These are phyloP conservation scores for Chytriomyces hyalinus DNA, from an alignment of 192 early-diverging fungal genomes.

Conservation along the genomic window DNA sequence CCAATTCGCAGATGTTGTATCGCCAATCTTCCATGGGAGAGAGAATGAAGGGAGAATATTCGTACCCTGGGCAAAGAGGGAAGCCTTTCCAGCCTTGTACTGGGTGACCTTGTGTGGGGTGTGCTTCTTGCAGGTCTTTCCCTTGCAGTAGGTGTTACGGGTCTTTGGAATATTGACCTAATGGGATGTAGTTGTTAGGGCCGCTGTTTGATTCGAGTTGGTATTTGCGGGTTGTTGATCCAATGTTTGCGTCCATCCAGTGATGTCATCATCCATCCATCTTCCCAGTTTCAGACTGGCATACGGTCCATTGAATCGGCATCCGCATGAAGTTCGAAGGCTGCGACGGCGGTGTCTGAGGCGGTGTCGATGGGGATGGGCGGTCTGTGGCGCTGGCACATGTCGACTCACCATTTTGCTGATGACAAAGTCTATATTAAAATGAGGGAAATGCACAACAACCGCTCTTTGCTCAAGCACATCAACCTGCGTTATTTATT, in stretches of 20 bases:
- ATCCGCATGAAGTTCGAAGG: neutral
- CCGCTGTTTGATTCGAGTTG: neutral
- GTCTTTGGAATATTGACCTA: conserved; percentile 99
- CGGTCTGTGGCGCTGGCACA: too few relatives aligned
- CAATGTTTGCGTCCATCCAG: neutral
- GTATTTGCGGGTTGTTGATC: neutral
- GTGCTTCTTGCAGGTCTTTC: conserved; percentile 96
- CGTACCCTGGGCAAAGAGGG: conserved; percentile 97
- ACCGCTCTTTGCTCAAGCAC: neutral
- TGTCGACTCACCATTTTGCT: neutral
- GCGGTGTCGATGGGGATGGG: neutral
- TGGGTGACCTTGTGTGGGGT: conserved; percentile 99
- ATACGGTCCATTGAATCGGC: too few relatives aligned
- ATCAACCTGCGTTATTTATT: neutral
- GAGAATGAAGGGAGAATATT: neutral
- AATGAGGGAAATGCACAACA: neutral
- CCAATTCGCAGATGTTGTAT: neutral
- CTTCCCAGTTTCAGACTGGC: too few relatives aligned
- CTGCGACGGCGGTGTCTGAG: neutral
- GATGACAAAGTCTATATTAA: neutral
- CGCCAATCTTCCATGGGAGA: neutral
- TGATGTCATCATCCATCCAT: neutral
- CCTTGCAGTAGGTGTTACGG: conserved; percentile 99
- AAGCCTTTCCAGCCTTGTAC: conserved; percentile 99
- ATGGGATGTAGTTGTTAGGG: neutral